Conservation (phyloP, 805 yeast genomes). For the Sugiyamaella boreocaroliniensis region DNA sequence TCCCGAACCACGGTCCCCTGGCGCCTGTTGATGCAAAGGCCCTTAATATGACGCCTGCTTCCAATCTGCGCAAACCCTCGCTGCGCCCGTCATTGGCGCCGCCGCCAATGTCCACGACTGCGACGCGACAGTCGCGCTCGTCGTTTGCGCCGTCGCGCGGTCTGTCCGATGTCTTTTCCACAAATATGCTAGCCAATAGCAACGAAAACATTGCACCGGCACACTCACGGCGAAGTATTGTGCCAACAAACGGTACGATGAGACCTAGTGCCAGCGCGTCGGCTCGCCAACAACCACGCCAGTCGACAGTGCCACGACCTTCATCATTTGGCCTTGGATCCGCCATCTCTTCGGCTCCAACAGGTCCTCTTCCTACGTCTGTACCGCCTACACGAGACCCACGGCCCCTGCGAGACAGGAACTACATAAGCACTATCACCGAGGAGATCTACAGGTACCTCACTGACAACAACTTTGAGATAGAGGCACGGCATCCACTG, state of each 20-base stretch:
- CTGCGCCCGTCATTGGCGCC: slow-evolving; percentile 13
- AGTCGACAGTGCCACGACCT: slow-evolving; percentile 9
- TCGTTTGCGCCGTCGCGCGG: slow-evolving; percentile 17
- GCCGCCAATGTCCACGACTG: not conserved
- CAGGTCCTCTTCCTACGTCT: not conserved
- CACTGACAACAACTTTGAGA: slow-evolving; percentile 57
- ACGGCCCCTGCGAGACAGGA: slow-evolving; percentile 70
- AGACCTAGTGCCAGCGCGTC: slow-evolving; percentile 6
- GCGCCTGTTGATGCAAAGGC: slow-evolving; percentile 1
- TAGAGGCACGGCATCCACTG: slow-evolving; percentile 65
- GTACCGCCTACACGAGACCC: slow-evolving; percentile 42
- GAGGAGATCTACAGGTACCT: slow-evolving; percentile 64
- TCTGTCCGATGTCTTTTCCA: slow-evolving; percentile 9
- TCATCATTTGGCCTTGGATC: slow-evolving; percentile 17
- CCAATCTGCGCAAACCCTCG: slow-evolving; percentile 14
- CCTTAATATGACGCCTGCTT: slow-evolving; percentile 9
- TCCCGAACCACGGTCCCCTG: slow-evolving; percentile 2
- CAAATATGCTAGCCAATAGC: not conserved
- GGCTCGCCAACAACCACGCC: slow-evolving; percentile 5
- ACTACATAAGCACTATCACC: slow-evolving; percentile 57
- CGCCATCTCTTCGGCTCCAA: not conserved
- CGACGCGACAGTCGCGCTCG: slow-evolving; percentile 5
- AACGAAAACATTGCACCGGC: not conserved
- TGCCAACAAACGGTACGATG: not conserved
- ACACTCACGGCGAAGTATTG: slow-evolving; percentile 1